These are phyloP conservation scores for Phytopythium helicoides DNA, from an alignment of 352 stramenopile genomes.

Conservation along the genomic window DNA sequence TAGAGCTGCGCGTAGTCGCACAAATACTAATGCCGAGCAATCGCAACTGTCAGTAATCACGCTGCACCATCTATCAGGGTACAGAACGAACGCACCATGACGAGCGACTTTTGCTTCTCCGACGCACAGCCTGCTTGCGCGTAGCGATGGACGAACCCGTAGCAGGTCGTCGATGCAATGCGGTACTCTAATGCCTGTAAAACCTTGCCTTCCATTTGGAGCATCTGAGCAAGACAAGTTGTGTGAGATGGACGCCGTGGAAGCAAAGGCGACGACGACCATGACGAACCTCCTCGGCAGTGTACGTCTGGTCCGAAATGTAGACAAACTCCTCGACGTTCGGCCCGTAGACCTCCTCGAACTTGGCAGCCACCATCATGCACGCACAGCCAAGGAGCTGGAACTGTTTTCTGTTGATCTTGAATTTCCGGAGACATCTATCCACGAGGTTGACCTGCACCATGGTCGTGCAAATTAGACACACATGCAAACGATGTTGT, in stretches of 20 bases:
- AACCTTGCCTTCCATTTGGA: slow-evolving; percentile 80
- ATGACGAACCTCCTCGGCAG: slow-evolving; percentile 58
- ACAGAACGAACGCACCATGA: slow-evolving; percentile 40
- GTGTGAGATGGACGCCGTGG: neutral
- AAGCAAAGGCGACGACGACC: neutral
- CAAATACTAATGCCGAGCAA: slow-evolving; percentile 47
- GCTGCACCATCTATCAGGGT: neutral
- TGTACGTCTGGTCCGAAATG: slow-evolving; percentile 97
- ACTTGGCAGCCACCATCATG: slow-evolving; percentile 96
- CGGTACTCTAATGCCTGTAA: slow-evolving; percentile 75
- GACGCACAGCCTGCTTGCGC: slow-evolving; percentile 48
- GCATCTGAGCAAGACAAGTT: slow-evolving; percentile 39
- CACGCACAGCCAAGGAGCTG: slow-evolving; percentile 95
- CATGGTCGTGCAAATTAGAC: neutral
- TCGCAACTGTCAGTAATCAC: slow-evolving; percentile 7
- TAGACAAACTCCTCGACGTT: slow-evolving; percentile 96
- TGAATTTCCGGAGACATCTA: slow-evolving; percentile 72
- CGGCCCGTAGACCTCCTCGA: slow-evolving; percentile 96
- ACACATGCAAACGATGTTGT: neutral
- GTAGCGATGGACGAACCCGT: slow-evolving; percentile 70
- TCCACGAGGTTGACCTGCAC: slow-evolving; percentile 78
- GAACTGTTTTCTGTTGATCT: slow-evolving; percentile 90
- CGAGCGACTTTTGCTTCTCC: slow-evolving; percentile 55
- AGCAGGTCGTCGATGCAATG: slow-evolving; percentile 71
- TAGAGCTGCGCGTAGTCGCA: slow-evolving; percentile 68